A percentile compares a stretch with the other conserved stretches of the same genome.
Evolutionary conservation across 169 alveolate species (phyloP).

Genomic region (Eimeria brunetti): DNA sequence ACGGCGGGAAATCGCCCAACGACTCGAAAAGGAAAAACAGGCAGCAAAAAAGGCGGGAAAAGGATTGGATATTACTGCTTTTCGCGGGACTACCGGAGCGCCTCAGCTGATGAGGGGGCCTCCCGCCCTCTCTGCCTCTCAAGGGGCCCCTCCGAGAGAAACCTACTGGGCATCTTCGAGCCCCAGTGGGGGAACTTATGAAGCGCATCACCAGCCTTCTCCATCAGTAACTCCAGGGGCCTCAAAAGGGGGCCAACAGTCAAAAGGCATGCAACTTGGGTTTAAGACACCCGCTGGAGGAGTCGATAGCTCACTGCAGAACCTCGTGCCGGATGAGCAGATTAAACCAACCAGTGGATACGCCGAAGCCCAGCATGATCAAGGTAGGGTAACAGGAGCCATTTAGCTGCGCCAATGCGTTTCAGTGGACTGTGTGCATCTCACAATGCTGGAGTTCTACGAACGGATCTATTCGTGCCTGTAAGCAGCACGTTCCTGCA

Average conservation of each 20-base stretch:
- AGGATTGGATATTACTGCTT: slow-evolving; percentile 38
- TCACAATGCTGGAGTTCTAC: background rate
- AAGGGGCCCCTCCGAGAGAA: slow-evolving; percentile 1
- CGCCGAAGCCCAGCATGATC: slow-evolving; percentile 49
- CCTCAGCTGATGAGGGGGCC: slow-evolving; percentile 62
- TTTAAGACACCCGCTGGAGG: slow-evolving; percentile 17
- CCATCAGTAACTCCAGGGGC: slow-evolving; percentile 40
- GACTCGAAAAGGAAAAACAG: slow-evolving; percentile 72
- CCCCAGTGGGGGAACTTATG: slow-evolving; percentile 22
- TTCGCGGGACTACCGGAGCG: slow-evolving; percentile 19
- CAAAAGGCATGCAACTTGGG: slow-evolving; percentile 66
- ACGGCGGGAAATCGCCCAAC: slow-evolving; percentile 71
- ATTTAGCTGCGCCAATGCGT: background rate
- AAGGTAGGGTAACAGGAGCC: background rate
- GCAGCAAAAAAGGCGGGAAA: slow-evolving; percentile 46
- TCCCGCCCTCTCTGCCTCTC: slow-evolving; percentile 31
- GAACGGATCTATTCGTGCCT: background rate
- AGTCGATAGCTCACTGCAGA: slow-evolving; percentile 28
- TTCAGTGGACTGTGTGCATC: background rate
- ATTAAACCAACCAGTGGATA: slow-evolving; percentile 3
- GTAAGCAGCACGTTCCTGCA: background rate
- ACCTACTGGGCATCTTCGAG: slow-evolving; percentile 37
- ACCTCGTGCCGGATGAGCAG: slow-evolving; percentile 59
- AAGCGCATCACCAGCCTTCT: slow-evolving; percentile 21
- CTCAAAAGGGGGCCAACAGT: slow-evolving; percentile 55